Evolutionary conservation across 306 rosid species (phyloP), one percentile per base, ranked within the genome.

Genomic region (Inga leiocalycina): DNA sequence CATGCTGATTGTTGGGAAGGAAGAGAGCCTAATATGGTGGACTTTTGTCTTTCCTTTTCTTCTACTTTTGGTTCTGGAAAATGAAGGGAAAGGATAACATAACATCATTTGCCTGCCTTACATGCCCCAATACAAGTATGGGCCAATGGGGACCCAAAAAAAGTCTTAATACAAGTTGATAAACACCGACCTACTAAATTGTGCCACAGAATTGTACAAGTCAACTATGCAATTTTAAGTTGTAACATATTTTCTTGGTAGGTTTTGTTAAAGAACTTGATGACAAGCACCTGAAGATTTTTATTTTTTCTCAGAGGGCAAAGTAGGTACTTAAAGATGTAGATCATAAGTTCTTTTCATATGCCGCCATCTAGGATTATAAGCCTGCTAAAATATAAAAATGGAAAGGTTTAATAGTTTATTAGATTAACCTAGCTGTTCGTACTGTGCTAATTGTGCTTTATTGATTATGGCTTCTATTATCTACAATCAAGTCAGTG

Each of bases 11-110:
- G 80, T 81, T 85, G 84, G 52, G 87, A 82, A 83, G 83, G 70
- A 24, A 81, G 71, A 51, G 88, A 62, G 62, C 75, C 90, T 37
- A 57, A 65, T 51, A 69, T 75, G 81, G 75, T 76, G 66, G 85
- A 56, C 80, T 84, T 89, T 43, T 83, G 85, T 83, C 85, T 86
- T 48, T 86, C 91, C 90, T 74, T 89, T 10, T 75, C 85, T 24
- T 85, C 71, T 72, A 86, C 75, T 62, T 86, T 89, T 83, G 98
- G 89, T 74, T 88, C 97, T 94, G 86, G 82, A 52, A 75, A 27
- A 64, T 6, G 34, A 79, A 82, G 83, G 34, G 61, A 81, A 51
- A 77, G 67, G 85, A 76, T 79, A 71, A 56, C 43, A 75, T 76
- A 71, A 71, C 49, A 71, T 82, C 74, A 76, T 11, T 70, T 45